Base-by-base conservation (phyloP, 2,329 filamentous ascomycete species). In the Decorospora gaudefroyi region DNA sequence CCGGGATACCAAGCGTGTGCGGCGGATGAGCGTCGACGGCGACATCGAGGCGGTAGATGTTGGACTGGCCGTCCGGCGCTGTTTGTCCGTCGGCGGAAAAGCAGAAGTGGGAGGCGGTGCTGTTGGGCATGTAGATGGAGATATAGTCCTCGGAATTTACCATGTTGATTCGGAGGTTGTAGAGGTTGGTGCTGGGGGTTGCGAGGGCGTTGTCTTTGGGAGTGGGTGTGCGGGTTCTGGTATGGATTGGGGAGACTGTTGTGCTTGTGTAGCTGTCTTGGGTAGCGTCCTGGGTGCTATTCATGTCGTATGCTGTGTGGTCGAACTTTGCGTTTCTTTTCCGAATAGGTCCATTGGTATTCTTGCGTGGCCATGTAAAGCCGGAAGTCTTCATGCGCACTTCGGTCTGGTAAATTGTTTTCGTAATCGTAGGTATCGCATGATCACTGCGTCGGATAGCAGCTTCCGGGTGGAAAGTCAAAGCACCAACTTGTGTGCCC, bases 101-200 rank as follows among this genome's bases (percentile, higher is more conserved):
- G 16, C 48, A 51, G 35, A 51, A 47, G 6, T 6, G 1, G 2
- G 18, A 23, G 3, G 40, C 27, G 4, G 26, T 33, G 3, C 4
- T 37, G 8, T 40, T 34, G 3, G 39, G 6, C 15, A 48, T 37
- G n/a, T 32, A 51, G 0, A 51, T 12, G 1, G 39, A 42, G 3
- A 47, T 26, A 13, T 47, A 48, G 9, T 44, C 48, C 34, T 37
- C 35, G 11, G 29, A 15, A 15, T 30, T 10, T 9, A 11, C 29
- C 4, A 51, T 30, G 1, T 12, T 13, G 2, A 44, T n/a, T n/a
- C 19, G 42, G 2, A 48, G 27, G 9, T 35, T 23, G 11, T 42
- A 47, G 11, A 51, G 35, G 11, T 37, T 29, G 1, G 9, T 22
- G 16, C 2, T 36, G 25, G 25, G 11, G 4, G 6, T 8, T 8